Percentiles rank a stretch among this genome's conserved stretches.
Conservation (phyloP, 2,329 filamentous ascomycete genomes). For the Cadophora sp. region DNA sequence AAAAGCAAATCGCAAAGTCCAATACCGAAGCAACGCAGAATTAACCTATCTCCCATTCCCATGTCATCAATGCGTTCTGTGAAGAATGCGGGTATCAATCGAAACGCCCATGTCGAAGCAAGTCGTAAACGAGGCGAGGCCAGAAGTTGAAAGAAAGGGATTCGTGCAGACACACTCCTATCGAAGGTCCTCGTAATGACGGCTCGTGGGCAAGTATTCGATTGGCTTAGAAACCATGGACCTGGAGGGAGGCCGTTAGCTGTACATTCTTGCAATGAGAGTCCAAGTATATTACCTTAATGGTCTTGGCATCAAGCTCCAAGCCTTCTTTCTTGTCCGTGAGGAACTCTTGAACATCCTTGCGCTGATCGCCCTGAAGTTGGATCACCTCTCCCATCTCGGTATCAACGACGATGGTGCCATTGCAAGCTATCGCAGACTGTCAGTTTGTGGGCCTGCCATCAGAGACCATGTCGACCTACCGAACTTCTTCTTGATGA, state of each 20-base stretch:
- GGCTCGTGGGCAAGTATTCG: conserved; percentile 47
- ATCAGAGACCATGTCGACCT: conserved; percentile 47
- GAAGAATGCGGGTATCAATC: conserved; percentile 46
- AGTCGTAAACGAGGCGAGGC: conserved; percentile 40
- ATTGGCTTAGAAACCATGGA: conserved; percentile 68
- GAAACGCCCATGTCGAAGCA: conserved; percentile 44
- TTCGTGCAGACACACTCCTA: conserved; percentile 40
- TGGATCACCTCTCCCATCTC: conserved; percentile 99
- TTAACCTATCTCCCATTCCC: conserved; percentile 32
- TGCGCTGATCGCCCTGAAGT: conserved; percentile 98
- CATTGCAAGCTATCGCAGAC: conserved; percentile 84
- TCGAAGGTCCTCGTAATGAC: conserved; percentile 42
- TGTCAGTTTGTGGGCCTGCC: conserved; percentile 5
- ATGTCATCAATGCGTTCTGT: conserved; percentile 42
- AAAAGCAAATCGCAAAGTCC: conserved; percentile 30
- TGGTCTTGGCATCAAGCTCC: conserved; percentile 93
- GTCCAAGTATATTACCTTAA: conserved; percentile 70
- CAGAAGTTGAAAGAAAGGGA: conserved; percentile 41
- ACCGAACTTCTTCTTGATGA: conserved; percentile 99
- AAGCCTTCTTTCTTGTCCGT: conserved; percentile 94
- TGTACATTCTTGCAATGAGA: not conserved
- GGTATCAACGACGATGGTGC: conserved; percentile 94
- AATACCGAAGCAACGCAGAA: conserved; percentile 32
- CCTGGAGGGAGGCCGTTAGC: conserved; percentile 44
- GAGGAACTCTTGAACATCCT: conserved; percentile 98